Conservation (phyloP, 441 rosid genomes). For the Populus hybrid region DNA sequence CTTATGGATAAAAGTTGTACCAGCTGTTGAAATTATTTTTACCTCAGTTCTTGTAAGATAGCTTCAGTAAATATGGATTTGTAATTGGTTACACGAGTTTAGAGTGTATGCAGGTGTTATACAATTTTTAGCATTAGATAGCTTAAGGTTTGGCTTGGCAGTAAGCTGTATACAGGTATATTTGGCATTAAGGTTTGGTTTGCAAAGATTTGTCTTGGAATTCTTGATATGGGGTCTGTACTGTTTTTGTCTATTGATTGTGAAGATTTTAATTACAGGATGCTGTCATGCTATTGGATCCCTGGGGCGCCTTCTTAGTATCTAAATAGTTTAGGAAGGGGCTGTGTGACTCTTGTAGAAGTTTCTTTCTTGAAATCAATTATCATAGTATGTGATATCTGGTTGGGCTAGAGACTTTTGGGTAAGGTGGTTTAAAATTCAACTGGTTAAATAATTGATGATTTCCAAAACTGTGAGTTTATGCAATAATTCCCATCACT, state of each 20-base stretch:
- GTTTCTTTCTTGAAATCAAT: background rate
- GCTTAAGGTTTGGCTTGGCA: background rate
- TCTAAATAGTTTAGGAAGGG: background rate
- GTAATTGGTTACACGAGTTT: no score
- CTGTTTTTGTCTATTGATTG: background rate
- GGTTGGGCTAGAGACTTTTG: background rate
- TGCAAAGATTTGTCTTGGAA: background rate
- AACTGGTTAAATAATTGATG: background rate
- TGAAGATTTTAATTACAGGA: background rate
- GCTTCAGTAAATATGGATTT: background rate
- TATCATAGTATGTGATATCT: background rate
- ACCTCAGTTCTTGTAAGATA: background rate
- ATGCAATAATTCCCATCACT: background rate
- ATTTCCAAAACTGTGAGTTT: background rate
- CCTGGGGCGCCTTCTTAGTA: background rate
- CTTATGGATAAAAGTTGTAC: background rate
- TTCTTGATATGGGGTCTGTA: background rate
- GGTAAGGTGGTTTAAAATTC: background rate
- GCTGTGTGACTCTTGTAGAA: background rate
- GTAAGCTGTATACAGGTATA: background rate
- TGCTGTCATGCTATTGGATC: background rate
- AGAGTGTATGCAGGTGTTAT: background rate
- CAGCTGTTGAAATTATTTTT: background rate
- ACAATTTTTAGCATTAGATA: background rate
- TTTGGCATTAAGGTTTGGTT: background rate